Conservation (phyloP, 164 flowering plant species). For the Cinnamomum micranthum region DNA sequence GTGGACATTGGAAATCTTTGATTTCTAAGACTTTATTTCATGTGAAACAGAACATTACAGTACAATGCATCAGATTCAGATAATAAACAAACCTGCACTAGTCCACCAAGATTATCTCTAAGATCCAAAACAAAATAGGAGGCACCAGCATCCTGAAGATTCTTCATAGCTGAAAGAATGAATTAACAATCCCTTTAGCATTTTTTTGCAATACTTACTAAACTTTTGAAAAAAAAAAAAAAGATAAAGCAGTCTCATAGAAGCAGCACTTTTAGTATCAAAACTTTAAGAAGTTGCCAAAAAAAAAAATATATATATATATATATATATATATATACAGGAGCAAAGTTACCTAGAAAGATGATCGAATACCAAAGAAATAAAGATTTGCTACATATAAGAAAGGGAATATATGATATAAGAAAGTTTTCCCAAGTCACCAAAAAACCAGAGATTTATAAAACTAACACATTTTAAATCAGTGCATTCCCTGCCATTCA, state of each 20-base stretch:
- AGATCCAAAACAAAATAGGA: slow-evolving; percentile 83
- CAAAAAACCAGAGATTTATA: no score
- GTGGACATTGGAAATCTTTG: background rate
- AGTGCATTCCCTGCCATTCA: no score
- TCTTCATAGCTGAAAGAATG: slow-evolving; percentile 70
- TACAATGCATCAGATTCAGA: slow-evolving; percentile 1
- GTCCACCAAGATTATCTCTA: slow-evolving; percentile 94
- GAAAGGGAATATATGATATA: background rate
- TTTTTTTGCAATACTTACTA: background rate
- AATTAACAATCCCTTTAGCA: slow-evolving; percentile 9
- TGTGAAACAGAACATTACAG: background rate
- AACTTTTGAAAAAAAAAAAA: slow-evolving; percentile 1
- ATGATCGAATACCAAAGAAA: background rate
- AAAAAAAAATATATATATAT: background rate
- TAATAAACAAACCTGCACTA: slow-evolving; percentile 65
- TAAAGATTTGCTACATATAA: background rate
- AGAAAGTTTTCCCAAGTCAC: no score
- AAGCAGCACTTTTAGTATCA: background rate
- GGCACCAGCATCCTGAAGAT: slow-evolving; percentile 85
- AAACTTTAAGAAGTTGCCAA: background rate
- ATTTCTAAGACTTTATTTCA: background rate
- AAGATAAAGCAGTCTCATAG: background rate
- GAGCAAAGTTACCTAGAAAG: background rate
- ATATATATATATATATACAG: no score
- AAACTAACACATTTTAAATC: no score